A percentile compares a stretch with the other conserved stretches of the same genome.
Conservation (phyloP, 2,329 filamentous ascomycete genomes). For the Stylonectria norvegica region DNA sequence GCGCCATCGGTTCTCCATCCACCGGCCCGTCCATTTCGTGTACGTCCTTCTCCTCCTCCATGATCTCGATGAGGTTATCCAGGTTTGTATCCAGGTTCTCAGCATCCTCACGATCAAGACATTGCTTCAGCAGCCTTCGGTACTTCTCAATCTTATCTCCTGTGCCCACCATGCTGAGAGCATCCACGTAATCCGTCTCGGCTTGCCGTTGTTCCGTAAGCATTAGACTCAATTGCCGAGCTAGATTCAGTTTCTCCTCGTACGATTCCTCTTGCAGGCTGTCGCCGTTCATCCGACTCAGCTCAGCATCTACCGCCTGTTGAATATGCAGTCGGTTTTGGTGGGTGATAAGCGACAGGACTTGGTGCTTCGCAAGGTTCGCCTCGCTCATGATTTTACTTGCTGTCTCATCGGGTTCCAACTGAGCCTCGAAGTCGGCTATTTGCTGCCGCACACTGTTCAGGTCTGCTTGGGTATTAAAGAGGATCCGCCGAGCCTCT, state of each 20-base stretch:
- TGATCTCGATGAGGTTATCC: conserved; percentile 58
- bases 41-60: conserved; percentile 58
- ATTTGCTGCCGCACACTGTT: conserved; percentile 58
- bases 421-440: conserved; percentile 51
- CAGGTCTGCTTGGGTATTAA: conserved; percentile 66
- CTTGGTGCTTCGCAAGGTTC: conserved; percentile 46
- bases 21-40: conserved; percentile 33
- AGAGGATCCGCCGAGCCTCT: conserved; percentile 63
- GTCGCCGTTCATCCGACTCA: conserved; percentile 51
- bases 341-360: conserved; percentile 47
- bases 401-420: conserved; percentile 54
- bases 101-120: conserved; percentile 62
- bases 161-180: conserved; percentile 65
- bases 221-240: conserved; percentile 54
- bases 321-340: conserved; percentile 53
- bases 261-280: conserved; percentile 42
- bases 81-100: conserved; percentile 66
- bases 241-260: conserved; percentile 56
- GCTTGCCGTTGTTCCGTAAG: conserved; percentile 59
- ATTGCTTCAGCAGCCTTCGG: conserved; percentile 63
- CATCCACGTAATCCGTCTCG: conserved; percentile 66
- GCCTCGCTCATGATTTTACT: conserved; percentile 50
- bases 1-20: conserved; percentile 31
- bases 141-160: conserved; percentile 74
- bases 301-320: conserved; percentile 48